These are phyloP conservation scores for Leccinum subgranulosum DNA, from an alignment of 768 basidiomycete genomes.

Conservation along the genomic window DNA sequence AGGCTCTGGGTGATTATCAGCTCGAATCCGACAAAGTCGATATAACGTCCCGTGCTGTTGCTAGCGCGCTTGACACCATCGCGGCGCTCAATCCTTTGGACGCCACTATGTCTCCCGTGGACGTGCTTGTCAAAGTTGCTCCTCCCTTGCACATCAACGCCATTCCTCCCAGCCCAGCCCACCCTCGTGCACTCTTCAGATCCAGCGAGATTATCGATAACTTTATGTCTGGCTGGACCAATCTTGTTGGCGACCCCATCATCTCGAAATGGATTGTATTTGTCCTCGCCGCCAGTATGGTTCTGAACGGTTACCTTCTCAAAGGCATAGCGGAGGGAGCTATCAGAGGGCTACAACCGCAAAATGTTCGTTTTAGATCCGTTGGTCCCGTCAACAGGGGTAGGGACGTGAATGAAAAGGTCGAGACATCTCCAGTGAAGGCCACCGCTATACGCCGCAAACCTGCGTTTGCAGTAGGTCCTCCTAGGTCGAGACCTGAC, in stretches of 20 bases:
- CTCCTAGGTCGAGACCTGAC: constrained; percentile 18
- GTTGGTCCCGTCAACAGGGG: constrained; percentile 19
- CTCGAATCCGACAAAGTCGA: constrained; percentile 57
- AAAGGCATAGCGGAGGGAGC: constrained; percentile 74
- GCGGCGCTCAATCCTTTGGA: constrained; percentile 33
- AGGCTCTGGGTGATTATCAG: constrained; percentile 13
- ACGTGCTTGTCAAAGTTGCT: constrained; percentile 58
- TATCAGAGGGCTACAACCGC: constrained; percentile 31
- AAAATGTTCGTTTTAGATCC: constrained; percentile 29
- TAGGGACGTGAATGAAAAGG: constrained; percentile 20
- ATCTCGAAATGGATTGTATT: constrained; percentile 94
- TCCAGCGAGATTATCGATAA: constrained; percentile 64
- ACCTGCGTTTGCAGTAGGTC: constrained; percentile 27
- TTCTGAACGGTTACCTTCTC: constrained; percentile 89
- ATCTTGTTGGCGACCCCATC: constrained; percentile 90
- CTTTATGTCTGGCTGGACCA: constrained; percentile 90
- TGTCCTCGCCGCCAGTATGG: constrained; percentile 78
- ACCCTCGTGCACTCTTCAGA: constrained; percentile 31
- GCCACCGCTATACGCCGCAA: constrained; percentile 10
- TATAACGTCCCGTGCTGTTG: constrained; percentile 58
- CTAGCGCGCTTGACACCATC: constrained; percentile 56
- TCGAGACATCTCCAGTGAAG: constrained; percentile 14
- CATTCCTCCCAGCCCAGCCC: constrained; percentile 31
- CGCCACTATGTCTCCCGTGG: constrained; percentile 24
- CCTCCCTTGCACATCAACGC: constrained; percentile 59